A percentile compares a stretch with the other conserved stretches of the same genome.
These are phyloP conservation scores for Sporothrix sp. DNA, from an alignment of 2,329 filamentous ascomycete species.

Conservation along the genomic window DNA sequence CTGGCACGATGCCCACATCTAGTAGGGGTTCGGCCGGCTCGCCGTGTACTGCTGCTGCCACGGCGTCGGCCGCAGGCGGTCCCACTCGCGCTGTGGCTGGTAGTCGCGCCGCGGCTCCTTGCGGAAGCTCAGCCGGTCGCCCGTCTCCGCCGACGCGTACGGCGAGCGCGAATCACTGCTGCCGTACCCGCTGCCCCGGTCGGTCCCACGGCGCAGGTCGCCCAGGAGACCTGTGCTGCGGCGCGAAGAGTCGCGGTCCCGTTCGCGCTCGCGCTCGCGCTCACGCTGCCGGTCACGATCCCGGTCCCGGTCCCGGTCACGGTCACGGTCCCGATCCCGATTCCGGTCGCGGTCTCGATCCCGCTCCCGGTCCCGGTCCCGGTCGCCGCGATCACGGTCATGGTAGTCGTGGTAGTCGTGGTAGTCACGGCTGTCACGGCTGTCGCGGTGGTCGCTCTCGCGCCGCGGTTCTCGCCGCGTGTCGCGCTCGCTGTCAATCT, in stretches of 20 bases:
- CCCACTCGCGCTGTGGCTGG: constrained; percentile 17
- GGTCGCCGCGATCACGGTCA: constrained; percentile 26
- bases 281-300: constrained; percentile 11
- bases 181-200: background rate
- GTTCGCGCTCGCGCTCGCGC: constrained; percentile 18
- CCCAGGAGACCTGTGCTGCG: constrained; percentile 19
- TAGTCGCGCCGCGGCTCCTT: constrained; percentile 16
- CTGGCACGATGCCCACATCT: background rate
- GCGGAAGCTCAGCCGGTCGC: constrained; percentile 21
- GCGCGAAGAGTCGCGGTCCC: constrained; percentile 28
- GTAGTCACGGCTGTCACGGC: constrained; percentile 7
- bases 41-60: constrained; percentile 18
- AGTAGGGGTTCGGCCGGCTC: constrained; percentile 16
- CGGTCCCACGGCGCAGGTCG: constrained; percentile 9
- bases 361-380: constrained; percentile 23
- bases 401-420: constrained; percentile 11
- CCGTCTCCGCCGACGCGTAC: constrained; percentile 13
- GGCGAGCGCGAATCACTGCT: background rate
- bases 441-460: constrained; percentile 17
- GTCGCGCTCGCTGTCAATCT: constrained; percentile 30
- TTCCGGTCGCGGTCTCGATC: constrained; percentile 11
- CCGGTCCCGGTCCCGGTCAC: constrained; percentile 10
- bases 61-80: constrained; percentile 17
- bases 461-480: constrained; percentile 25
- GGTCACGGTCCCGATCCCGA: constrained; percentile 8